A percentile compares a stretch with the other conserved stretches of the same genome.
Evolutionary conservation across 495 filamentous ascomycete species (phyloP).

Genomic region (Neurospora hispaniola): DNA sequence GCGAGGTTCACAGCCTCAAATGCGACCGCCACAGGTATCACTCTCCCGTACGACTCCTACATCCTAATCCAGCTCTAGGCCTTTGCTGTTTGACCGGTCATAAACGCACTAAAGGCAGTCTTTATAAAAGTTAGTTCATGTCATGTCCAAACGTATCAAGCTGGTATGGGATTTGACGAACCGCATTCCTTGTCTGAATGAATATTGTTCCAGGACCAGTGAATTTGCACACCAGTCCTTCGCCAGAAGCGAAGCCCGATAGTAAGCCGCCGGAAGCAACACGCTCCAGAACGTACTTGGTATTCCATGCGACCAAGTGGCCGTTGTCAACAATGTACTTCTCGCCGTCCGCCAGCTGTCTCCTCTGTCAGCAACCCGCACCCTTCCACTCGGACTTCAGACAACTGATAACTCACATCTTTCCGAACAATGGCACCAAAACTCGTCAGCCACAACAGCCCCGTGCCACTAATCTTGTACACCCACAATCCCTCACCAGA

Average conservation of each 20-base stretch:
- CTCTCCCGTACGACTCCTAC: neutral
- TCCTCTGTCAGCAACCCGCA: neutral
- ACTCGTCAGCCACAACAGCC: slow-evolving; percentile 78
- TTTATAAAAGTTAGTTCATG: neutral
- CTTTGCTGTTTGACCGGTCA: slow-evolving; percentile 26
- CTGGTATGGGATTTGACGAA: slow-evolving; percentile 21
- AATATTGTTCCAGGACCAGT: slow-evolving; percentile 88
- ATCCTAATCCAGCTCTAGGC: neutral
- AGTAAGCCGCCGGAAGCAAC: slow-evolving; percentile 84
- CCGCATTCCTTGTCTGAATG: slow-evolving; percentile 83
- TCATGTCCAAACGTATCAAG: neutral
- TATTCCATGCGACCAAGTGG: slow-evolving; percentile 95
- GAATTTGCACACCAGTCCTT: slow-evolving; percentile 91
- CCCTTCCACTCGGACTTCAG: neutral
- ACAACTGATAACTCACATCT: slow-evolving; percentile 55
- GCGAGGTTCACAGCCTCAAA: neutral
- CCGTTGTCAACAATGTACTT: slow-evolving; percentile 92
- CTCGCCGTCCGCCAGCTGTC: slow-evolving; percentile 62
- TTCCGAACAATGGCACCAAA: slow-evolving; percentile 94
- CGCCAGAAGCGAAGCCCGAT: slow-evolving; percentile 61
- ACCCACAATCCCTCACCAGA: slow-evolving; percentile 88
- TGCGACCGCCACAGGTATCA: neutral
- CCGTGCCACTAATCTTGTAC: slow-evolving; percentile 71
- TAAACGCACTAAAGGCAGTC: slow-evolving; percentile 36
- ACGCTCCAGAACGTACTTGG: slow-evolving; percentile 81